These are phyloP conservation scores for Evernia prunastri DNA, from an alignment of 495 filamentous ascomycete genomes.

Conservation along the genomic window DNA sequence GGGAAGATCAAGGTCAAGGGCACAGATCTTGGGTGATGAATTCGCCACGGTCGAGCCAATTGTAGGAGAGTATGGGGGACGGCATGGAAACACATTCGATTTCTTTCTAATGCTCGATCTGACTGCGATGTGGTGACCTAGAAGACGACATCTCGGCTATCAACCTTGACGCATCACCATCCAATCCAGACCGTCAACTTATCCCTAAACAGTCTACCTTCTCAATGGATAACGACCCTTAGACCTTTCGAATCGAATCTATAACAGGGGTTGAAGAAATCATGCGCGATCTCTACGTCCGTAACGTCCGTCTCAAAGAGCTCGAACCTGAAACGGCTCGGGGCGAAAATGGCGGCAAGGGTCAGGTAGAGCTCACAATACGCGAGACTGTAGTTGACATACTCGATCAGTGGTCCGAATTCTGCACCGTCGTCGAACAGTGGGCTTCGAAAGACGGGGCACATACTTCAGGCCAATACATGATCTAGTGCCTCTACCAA, in stretches of 20 bases:
- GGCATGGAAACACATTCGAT: background rate
- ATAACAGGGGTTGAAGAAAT: conserved; percentile 20
- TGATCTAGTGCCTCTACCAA: conserved; percentile 19
- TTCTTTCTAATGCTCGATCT: background rate
- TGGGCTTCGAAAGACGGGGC: background rate
- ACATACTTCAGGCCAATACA: conserved; percentile 25
- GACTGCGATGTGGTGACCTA: background rate
- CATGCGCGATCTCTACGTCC: conserved; percentile 25
- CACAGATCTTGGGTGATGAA: background rate
- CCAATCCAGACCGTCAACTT: background rate
- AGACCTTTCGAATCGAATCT: conserved; percentile 24
- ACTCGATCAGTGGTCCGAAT: background rate
- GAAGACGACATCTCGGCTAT: background rate
- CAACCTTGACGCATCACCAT: background rate
- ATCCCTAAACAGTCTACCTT: background rate
- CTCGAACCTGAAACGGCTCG: conserved; percentile 19
- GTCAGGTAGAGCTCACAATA: conserved; percentile 25
- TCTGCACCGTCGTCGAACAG: background rate
- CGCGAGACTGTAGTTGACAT: conserved; percentile 12
- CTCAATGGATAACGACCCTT: conserved; percentile 15
- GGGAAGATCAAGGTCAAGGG: background rate
- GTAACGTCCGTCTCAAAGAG: conserved; percentile 21
- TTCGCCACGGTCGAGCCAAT: background rate
- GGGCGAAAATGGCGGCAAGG: conserved; percentile 20
- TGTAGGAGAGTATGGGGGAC: background rate